These are phyloP conservation scores for Boletus rubropictus DNA, from an alignment of 768 basidiomycete genomes.

Conservation along the genomic window DNA sequence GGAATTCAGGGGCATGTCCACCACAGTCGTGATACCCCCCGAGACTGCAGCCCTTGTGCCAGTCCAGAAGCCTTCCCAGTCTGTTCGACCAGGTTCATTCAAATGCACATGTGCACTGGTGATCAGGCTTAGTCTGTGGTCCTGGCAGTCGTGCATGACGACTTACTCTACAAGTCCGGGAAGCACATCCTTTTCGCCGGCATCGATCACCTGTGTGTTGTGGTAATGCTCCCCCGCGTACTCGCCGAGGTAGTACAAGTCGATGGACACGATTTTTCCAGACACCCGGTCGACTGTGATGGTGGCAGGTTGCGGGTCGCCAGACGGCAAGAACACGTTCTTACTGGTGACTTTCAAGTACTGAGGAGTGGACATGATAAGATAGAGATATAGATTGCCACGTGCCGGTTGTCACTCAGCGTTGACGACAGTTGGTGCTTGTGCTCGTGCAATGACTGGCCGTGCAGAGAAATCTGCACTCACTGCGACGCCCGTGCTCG, in stretches of 20 bases:
- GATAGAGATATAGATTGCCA: not conserved
- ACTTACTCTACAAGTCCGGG: slow-evolving; percentile 77
- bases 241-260: slow-evolving; percentile 29
- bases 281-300: slow-evolving; percentile 50
- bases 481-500: slow-evolving; percentile 5
- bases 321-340: slow-evolving; percentile 52
- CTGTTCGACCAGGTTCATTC: slow-evolving; percentile 88
- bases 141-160: not conserved
- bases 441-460: slow-evolving; percentile 15
- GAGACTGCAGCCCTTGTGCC: slow-evolving; percentile 88
- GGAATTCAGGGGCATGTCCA: slow-evolving; percentile 98
- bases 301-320: slow-evolving; percentile 55
- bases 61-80: slow-evolving; percentile 92
- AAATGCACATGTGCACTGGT: slow-evolving; percentile 84
- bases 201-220: slow-evolving; percentile 45
- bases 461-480: slow-evolving; percentile 11
- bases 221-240: slow-evolving; percentile 21
- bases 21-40: slow-evolving; percentile 91
- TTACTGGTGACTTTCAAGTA: slow-evolving; percentile 44
- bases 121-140: not conserved
- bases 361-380: slow-evolving; percentile 10
- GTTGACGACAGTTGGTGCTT: not conserved
- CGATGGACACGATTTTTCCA: slow-evolving; percentile 57
- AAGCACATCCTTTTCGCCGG: slow-evolving; percentile 53
- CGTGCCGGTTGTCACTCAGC: slow-evolving; percentile 1